A percentile compares a stretch with the other conserved stretches of the same genome.
Conservation (phyloP, 148 eudicot genomes). For the Fallopia convolvulus region DNA sequence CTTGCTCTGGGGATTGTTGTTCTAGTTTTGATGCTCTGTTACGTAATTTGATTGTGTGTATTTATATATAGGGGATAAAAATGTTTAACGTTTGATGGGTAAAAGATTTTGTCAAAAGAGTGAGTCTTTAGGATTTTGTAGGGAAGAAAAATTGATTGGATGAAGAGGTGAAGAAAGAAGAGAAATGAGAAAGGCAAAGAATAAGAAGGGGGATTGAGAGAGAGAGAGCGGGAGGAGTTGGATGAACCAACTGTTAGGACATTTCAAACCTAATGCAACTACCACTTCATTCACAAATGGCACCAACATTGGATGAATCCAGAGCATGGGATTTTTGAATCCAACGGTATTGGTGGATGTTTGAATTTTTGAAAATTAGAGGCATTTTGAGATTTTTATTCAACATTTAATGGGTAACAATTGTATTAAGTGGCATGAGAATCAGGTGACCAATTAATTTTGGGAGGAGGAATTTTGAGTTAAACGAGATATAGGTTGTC, state of each 20-base stretch:
- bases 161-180: not conserved
- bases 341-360: conserved; percentile 6
- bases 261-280: conserved; percentile 15
- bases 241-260: conserved; percentile 8
- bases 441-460: conserved; percentile 6
- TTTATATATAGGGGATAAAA: not conserved
- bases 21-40: not conserved
- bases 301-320: not conserved
- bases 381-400: too few species aligned
- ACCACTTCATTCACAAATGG: conserved; percentile 6
- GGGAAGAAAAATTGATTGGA: not conserved
- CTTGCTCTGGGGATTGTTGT: not conserved
- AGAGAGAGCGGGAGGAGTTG: conserved; percentile 5
- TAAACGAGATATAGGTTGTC: not conserved
- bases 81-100: not conserved
- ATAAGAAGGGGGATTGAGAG: not conserved
- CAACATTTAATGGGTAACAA: too few species aligned
- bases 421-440: not conserved
- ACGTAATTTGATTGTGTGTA: not conserved
- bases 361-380: not conserved
- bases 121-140: conserved; percentile 1
- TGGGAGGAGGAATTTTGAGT: not conserved
- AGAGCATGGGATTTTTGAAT: not conserved
- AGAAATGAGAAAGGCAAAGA: not conserved
- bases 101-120: not conserved